Conservation (phyloP, 495 filamentous ascomycete species). For the Symbiotaphrina buchneri region DNA sequence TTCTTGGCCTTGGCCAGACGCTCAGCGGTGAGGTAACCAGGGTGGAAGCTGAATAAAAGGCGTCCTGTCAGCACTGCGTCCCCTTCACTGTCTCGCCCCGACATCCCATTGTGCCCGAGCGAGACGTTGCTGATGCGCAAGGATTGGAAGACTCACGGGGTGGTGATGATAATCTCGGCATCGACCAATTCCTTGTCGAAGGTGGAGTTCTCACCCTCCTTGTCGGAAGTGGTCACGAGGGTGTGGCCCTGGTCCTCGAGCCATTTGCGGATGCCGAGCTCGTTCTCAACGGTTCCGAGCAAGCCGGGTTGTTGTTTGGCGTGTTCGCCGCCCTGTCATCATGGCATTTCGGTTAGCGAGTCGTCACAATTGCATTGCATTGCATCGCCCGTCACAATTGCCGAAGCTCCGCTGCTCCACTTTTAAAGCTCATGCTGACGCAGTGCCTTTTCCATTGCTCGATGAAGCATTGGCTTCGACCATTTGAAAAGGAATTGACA, state of each 20-base stretch:
- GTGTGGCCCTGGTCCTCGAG: conserved; percentile 90
- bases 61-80: conserved; percentile 1
- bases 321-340: conserved; percentile 37
- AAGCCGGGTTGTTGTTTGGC: conserved; percentile 59
- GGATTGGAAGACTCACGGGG: conserved; percentile 45
- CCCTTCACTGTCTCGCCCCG: background rate
- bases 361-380: conserved; percentile 3
- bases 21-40: conserved; percentile 90
- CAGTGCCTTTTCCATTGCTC: background rate
- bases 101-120: background rate
- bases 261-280: conserved; percentile 91
- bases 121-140: no score
- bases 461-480: no score
- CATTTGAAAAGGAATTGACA: no score
- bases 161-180: conserved; percentile 97
- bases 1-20: conserved; percentile 97
- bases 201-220: conserved; percentile 78
- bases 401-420: no score
- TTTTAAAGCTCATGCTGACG: no score
- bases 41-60: conserved; percentile 59
- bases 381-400: no score
- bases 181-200: conserved; percentile 94
- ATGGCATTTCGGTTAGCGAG: conserved; percentile 5
- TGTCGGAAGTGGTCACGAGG: conserved; percentile 90
- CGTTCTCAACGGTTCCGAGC: conserved; percentile 91